A percentile compares a stretch with the other conserved stretches of the same genome.
Evolutionary conservation across 306 rosid species (phyloP).

Genomic region (Trifolium dubium): DNA sequence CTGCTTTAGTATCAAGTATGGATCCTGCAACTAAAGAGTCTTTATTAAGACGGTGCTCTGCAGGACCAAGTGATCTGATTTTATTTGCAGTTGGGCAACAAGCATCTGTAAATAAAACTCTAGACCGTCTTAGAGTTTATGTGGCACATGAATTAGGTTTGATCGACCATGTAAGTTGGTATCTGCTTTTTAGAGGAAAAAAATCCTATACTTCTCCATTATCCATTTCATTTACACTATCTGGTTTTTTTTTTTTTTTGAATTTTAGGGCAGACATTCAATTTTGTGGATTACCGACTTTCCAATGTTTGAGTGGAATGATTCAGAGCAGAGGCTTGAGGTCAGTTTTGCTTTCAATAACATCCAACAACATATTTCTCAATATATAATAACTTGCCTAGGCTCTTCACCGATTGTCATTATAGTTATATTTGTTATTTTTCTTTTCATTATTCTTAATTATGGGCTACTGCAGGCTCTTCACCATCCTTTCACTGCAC

Average conservation of each 20-base stretch:
- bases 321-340: constrained; percentile 88
- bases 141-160: constrained; percentile 77
- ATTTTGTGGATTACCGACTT: constrained; percentile 95
- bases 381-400: neutral
- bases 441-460: constrained; percentile 17
- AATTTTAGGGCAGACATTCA: constrained; percentile 75
- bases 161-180: constrained; percentile 73
- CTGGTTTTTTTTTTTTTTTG: constrained; percentile 38
- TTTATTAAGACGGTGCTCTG: constrained; percentile 65
- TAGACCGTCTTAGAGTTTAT: constrained; percentile 76
- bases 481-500: constrained; percentile 99
- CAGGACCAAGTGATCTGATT: constrained; percentile 70
- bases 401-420: constrained; percentile 4
- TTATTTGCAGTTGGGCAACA: constrained; percentile 81
- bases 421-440: constrained; percentile 13
- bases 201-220: constrained; percentile 10
- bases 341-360: constrained; percentile 51
- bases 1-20: constrained; percentile 79
- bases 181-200: constrained; percentile 16
- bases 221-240: constrained; percentile 37
- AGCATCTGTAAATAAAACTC: constrained; percentile 72
- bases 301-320: constrained; percentile 99
- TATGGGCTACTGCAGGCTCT: constrained; percentile 62
- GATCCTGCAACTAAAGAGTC: constrained; percentile 57
- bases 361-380: constrained; percentile 22